Evolutionary conservation across 306 rosid species (phyloP).

Genomic region (Quercus robur): DNA sequence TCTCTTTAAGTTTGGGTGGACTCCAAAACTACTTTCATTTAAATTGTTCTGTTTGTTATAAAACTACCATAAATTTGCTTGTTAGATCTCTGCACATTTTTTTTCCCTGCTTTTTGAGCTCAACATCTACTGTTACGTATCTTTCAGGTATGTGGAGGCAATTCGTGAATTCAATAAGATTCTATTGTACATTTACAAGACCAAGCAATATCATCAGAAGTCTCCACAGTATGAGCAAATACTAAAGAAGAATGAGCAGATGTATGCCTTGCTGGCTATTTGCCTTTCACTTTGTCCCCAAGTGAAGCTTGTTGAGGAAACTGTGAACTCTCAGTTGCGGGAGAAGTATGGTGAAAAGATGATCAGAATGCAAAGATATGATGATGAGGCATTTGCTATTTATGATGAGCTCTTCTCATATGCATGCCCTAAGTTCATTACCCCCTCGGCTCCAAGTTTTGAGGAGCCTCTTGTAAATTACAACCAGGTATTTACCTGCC

Average conservation of each 20-base stretch:
- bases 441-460: constrained; percentile 94
- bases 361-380: constrained; percentile 87
- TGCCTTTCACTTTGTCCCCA: constrained; percentile 93
- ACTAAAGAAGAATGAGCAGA: constrained; percentile 93
- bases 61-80: too few relatives aligned
- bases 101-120: background rate
- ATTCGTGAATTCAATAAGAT: constrained; percentile 90
- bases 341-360: constrained; percentile 98
- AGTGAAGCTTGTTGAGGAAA: constrained; percentile 82
- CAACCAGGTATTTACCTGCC: constrained; percentile 64
- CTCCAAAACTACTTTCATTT: too few relatives aligned
- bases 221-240: constrained; percentile 96
- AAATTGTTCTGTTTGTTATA: too few relatives aligned
- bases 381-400: constrained; percentile 90
- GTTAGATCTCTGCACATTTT: background rate
- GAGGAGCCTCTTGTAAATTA: constrained; percentile 94
- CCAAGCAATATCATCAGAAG: constrained; percentile 81
- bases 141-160: constrained; percentile 81
- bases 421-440: constrained; percentile 97
- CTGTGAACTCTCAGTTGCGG: constrained; percentile 83
- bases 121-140: background rate
- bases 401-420: constrained; percentile 98
- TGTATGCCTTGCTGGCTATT: constrained; percentile 97
- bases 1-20: too few relatives aligned
- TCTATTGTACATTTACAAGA: constrained; percentile 72